Percentiles rank a stretch among this genome's conserved stretches.
Evolutionary conservation across 257 asterid genomes (phyloP).

Genomic region (Perilla frutescens): DNA sequence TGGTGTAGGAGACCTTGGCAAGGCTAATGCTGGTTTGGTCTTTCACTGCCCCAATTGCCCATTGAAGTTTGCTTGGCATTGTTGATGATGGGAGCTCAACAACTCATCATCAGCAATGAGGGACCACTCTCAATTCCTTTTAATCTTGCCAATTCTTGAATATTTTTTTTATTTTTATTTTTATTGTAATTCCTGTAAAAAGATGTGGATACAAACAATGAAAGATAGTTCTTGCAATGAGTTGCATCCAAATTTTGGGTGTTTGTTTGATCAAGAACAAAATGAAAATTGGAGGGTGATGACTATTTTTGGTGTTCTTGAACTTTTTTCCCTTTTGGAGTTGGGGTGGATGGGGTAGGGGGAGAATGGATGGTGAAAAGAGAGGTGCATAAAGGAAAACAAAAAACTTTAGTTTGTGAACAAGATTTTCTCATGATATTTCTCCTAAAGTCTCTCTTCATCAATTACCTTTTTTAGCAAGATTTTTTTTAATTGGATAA

Average conservation of each 20-base stretch:
- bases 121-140: not conserved
- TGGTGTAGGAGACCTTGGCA: conserved; percentile 71
- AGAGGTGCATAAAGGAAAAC: not conserved
- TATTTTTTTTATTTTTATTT: not conserved
- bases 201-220: not conserved
- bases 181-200: not conserved
- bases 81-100: conserved; percentile 32
- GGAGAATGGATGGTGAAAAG: conserved; percentile 12
- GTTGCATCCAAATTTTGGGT: conserved; percentile 4
- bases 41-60: conserved; percentile 81
- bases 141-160: conserved; percentile 14
- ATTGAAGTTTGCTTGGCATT: conserved; percentile 84
- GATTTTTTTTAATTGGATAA: no score
- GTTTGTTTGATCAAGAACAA: conserved; percentile 29
- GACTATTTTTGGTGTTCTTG: conserved; percentile 4
- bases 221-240: conserved; percentile 12
- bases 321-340: not conserved
- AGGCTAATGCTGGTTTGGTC: conserved; percentile 89
- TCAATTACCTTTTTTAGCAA: conserved; percentile 8
- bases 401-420: not conserved
- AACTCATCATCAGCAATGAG: conserved; percentile 27
- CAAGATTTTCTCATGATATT: conserved; percentile 9
- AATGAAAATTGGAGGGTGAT: conserved; percentile 3
- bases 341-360: not conserved
- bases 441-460: conserved; percentile 30